These are phyloP conservation scores for Beta lomatogona DNA, from an alignment of 179 eudicot genomes.

Conservation along the genomic window DNA sequence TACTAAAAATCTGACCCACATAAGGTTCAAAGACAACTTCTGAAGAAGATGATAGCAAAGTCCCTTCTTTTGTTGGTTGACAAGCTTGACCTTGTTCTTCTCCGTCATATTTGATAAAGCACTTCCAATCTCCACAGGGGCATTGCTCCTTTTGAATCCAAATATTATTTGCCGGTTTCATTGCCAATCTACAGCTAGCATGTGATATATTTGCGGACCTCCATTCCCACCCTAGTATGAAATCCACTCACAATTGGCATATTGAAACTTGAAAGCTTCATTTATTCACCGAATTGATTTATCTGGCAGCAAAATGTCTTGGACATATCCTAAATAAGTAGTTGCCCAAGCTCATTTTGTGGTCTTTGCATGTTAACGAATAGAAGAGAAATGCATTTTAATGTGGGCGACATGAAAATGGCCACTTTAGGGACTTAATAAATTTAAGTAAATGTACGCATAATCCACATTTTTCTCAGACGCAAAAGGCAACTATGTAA, in stretches of 20 bases:
- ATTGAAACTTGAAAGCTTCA: not conserved
- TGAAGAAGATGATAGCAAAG: conserved; percentile 1
- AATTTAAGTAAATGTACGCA: not conserved
- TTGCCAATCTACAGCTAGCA: not conserved
- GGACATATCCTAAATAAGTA: not conserved
- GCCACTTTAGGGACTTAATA: not conserved
- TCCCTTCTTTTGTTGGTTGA: conserved; percentile 11
- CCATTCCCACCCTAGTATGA: not conserved
- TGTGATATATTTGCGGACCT: not conserved
- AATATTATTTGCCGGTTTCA: conserved; percentile 28
- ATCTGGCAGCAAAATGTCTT: not conserved
- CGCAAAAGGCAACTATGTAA: not conserved
- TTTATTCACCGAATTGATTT: not conserved
- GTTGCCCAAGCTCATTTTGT: not conserved
- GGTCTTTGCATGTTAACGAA: not conserved
- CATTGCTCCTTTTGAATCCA: conserved; percentile 56
- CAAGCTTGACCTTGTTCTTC: conserved; percentile 25
- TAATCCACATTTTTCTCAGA: not conserved
- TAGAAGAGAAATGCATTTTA: not conserved
- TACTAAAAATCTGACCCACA: conserved; percentile 42
- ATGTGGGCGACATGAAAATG: not conserved
- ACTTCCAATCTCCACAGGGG: conserved; percentile 65
- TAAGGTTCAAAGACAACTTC: conserved; percentile 40
- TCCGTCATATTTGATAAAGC: conserved; percentile 45
- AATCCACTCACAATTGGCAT: not conserved